Evolutionary conservation across 1,284 basidiomycete genomes (phyloP).

Genomic region (Cryptococcus jaspeensis): DNA sequence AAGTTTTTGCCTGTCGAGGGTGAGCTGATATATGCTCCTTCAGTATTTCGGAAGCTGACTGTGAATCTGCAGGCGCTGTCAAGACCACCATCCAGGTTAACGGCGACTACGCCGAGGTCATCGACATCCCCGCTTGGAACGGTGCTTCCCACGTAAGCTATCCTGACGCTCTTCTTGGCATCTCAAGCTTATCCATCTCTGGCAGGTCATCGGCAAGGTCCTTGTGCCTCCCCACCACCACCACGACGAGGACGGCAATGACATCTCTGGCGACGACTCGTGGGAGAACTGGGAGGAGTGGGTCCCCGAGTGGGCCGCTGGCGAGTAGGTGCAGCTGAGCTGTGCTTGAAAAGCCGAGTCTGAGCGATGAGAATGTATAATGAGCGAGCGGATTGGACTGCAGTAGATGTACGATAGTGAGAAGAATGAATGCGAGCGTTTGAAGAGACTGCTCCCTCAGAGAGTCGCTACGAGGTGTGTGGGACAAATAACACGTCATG

Average conservation of each 20-base stretch:
- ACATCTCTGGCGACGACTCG: constrained; percentile 39
- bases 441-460: too few relatives aligned
- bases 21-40: constrained; percentile 7
- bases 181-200: constrained; percentile 1
- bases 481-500: too few relatives aligned
- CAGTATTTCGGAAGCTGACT: constrained; percentile 13
- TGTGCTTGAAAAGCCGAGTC: background rate
- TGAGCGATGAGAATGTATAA: too few relatives aligned
- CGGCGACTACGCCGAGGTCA: constrained; percentile 53
- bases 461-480: too few relatives aligned
- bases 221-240: constrained; percentile 57
- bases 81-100: constrained; percentile 59
- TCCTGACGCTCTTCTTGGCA: background rate
- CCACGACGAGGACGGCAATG: constrained; percentile 38
- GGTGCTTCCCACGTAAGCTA: constrained; percentile 59
- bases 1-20: constrained; percentile 50
- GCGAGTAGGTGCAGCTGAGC: constrained; percentile 5
- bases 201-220: constrained; percentile 59
- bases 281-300: constrained; percentile 65
- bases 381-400: too few relatives aligned
- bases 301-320: constrained; percentile 39
- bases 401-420: too few relatives aligned
- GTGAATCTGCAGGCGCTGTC: constrained; percentile 45
- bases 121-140: constrained; percentile 63
- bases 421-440: too few relatives aligned